A percentile compares a stretch with the other conserved stretches of the same genome.
These are phyloP conservation scores for Berberis vulgaris DNA, from an alignment of 164 flowering plant species.

Conservation along the genomic window DNA sequence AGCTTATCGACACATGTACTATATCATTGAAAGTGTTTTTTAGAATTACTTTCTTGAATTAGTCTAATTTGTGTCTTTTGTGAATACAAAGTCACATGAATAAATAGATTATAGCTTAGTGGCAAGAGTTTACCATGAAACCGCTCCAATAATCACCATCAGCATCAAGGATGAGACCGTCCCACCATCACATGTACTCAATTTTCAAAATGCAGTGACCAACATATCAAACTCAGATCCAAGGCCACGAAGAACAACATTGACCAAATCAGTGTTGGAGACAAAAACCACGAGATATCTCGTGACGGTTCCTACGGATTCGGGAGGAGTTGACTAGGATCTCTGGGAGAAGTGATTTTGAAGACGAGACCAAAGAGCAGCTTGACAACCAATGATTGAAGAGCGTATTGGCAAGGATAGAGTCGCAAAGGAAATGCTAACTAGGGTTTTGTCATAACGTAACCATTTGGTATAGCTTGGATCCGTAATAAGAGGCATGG, in stretches of 20 bases:
- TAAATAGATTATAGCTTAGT: too few species aligned
- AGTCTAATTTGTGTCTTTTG: too few species aligned
- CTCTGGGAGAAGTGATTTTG: not conserved
- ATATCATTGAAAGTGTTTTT: too few species aligned
- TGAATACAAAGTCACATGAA: too few species aligned
- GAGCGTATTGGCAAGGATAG: not conserved
- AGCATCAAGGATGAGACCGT: too few species aligned
- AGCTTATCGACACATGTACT: too few species aligned
- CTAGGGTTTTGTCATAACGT: not conserved
- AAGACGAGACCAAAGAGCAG: not conserved
- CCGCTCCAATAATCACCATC: too few species aligned
- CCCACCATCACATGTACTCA: too few species aligned
- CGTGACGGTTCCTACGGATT: not conserved
- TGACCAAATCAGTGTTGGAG: not conserved
- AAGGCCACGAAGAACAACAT: not conserved
- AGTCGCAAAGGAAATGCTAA: not conserved
- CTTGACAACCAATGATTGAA: not conserved
- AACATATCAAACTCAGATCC: not conserved
- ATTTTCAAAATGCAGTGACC: not conserved
- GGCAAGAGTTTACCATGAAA: too few species aligned
- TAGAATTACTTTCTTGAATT: too few species aligned
- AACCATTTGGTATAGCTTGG: not conserved
- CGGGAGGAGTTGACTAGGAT: not conserved
- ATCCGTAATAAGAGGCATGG: not conserved
- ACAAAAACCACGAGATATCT: slow-evolving; percentile 1